A percentile compares a stretch with the other conserved stretches of the same genome.
These are phyloP conservation scores for Spizellomyces punctatus DNA, from an alignment of 192 early-diverging fungal species.

Conservation along the genomic window DNA sequence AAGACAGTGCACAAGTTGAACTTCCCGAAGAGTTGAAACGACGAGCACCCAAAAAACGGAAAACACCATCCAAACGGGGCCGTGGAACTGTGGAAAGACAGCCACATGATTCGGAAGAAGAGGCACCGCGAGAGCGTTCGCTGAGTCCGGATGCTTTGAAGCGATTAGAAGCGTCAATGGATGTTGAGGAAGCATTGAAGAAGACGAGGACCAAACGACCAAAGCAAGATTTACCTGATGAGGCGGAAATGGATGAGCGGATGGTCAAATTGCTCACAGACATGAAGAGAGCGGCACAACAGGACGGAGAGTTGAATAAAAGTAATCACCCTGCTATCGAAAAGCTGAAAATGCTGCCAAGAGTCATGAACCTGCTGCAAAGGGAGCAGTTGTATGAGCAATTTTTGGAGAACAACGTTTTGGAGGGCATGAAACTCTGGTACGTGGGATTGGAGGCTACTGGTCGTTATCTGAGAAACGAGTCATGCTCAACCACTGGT, in stretches of 20 bases:
- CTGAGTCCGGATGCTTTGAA: conserved; percentile 24
- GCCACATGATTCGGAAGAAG: background rate
- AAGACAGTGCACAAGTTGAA: conserved; percentile 17
- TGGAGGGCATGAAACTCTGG: conserved; percentile 83
- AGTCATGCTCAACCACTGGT: background rate
- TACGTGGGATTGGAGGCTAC: conserved; percentile 7
- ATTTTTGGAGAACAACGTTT: conserved; percentile 81
- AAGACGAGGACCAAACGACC: conserved; percentile 39
- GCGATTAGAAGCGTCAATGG: conserved; percentile 34
- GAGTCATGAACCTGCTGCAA: conserved; percentile 50
- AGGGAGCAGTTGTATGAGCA: conserved; percentile 69
- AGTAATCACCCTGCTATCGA: conserved; percentile 64
- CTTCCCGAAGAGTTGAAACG: conserved; percentile 20
- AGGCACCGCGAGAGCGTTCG: conserved; percentile 3
- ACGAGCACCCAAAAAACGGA: conserved; percentile 12
- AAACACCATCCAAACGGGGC: background rate
- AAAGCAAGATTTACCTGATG: conserved; percentile 40
- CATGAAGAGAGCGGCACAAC: conserved; percentile 64
- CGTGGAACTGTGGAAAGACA: background rate
- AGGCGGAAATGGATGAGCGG: conserved; percentile 49
- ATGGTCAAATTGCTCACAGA: conserved; percentile 44
- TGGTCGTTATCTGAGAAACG: background rate
- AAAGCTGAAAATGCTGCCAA: conserved; percentile 68
- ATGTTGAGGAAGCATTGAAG: conserved; percentile 44
- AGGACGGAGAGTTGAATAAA: conserved; percentile 64